Percentiles rank a stretch among this genome's conserved stretches.
phyloP scores from a whole-genome alignment of 768 basidiomycete genomes.

The Suillus clintonianus region DNA sequence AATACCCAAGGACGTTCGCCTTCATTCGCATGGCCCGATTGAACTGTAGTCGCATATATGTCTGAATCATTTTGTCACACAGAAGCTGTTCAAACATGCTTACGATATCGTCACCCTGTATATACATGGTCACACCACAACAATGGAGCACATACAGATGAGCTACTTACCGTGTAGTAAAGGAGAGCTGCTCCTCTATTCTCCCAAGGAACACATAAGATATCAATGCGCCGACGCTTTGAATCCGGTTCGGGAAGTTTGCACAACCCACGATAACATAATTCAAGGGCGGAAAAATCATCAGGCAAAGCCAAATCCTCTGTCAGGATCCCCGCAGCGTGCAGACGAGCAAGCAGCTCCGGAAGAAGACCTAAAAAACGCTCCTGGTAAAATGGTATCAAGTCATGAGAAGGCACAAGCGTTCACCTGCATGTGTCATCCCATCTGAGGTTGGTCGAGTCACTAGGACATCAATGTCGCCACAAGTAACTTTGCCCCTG shows the following conservation, averaged over 20 bases:
- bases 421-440: conserved; percentile 67
- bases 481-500: conserved; percentile 80
- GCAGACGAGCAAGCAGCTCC: conserved; percentile 58
- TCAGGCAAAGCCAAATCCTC: conserved; percentile 79
- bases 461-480: conserved; percentile 91
- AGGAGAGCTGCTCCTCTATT: conserved; percentile 81
- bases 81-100: conserved; percentile 25
- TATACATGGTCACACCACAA: conserved; percentile 1
- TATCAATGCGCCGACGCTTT: conserved; percentile 77
- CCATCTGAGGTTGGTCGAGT: conserved; percentile 76
- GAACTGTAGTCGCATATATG: conserved; percentile 52
- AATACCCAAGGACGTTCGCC: conserved; percentile 78
- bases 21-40: conserved; percentile 87
- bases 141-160: background rate
- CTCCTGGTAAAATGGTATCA: conserved; percentile 3
- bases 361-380: conserved; percentile 55
- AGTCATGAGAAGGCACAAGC: background rate
- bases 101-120: conserved; percentile 87
- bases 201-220: conserved; percentile 78
- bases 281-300: conserved; percentile 67
- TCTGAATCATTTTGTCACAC: background rate
- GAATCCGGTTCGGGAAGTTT: conserved; percentile 47
- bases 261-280: conserved; percentile 83
- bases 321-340: conserved; percentile 62
- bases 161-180: conserved; percentile 81